Evolutionary conservation across 2,329 filamentous ascomycete genomes (phyloP).

Genomic region (Ceratocystis huliohia): DNA sequence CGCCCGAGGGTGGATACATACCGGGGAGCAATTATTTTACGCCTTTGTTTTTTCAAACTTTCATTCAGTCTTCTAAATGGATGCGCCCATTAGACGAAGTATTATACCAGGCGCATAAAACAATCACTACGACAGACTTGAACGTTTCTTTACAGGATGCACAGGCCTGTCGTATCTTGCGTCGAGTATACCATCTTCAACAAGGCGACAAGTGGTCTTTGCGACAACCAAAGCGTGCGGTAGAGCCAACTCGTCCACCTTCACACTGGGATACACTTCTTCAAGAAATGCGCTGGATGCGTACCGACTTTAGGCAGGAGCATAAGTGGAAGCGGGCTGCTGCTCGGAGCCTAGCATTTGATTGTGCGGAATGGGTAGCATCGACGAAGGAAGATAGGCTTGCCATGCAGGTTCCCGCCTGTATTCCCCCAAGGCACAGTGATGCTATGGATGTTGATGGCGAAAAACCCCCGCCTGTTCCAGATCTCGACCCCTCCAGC

Average conservation of each 20-base stretch:
- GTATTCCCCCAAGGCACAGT: conserved; percentile 32
- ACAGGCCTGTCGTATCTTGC: conserved; percentile 74
- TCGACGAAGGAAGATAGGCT: conserved; percentile 50
- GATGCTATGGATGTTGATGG: conserved; percentile 29
- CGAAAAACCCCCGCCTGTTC: conserved; percentile 33
- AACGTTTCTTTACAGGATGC: conserved; percentile 72
- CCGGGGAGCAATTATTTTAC: conserved; percentile 52
- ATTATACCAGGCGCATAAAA: conserved; percentile 74
- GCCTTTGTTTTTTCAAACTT: conserved; percentile 47
- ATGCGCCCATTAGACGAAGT: conserved; percentile 57
- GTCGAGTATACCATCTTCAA: conserved; percentile 80
- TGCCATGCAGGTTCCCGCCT: conserved; percentile 53
- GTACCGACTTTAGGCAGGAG: conserved; percentile 88
- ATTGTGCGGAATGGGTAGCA: conserved; percentile 71
- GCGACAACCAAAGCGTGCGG: conserved; percentile 70
- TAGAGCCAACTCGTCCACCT: conserved; percentile 63
- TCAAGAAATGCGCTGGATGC: conserved; percentile 94
- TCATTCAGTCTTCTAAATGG: conserved; percentile 42
- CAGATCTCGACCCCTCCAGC: conserved; percentile 17
- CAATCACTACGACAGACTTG: conserved; percentile 72
- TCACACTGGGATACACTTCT: conserved; percentile 79
- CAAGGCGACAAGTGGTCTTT: conserved; percentile 87
- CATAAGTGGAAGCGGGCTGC: conserved; percentile 81
- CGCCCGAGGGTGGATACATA: conserved; percentile 33
- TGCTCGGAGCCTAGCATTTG: conserved; percentile 66